These are phyloP conservation scores for Fusarium gaditjirri DNA, from an alignment of 2,329 filamentous ascomycete genomes.

Conservation along the genomic window DNA sequence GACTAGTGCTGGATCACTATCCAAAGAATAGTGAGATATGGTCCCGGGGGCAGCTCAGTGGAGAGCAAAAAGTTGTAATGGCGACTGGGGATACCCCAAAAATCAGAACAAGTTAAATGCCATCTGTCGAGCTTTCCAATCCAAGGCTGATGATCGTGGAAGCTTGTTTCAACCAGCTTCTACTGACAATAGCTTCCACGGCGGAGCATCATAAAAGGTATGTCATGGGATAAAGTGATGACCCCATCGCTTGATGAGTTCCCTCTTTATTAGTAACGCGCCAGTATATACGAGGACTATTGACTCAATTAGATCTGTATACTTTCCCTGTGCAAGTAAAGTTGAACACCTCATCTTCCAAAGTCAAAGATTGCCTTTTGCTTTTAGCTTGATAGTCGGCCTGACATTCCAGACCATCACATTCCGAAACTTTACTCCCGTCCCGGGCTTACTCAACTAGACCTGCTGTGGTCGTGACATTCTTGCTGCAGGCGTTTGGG, in stretches of 20 bases:
- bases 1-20: slow-evolving; percentile 38
- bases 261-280: background rate
- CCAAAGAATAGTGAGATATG: background rate
- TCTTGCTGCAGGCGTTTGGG: background rate
- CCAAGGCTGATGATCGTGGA: background rate
- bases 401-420: slow-evolving; percentile 15
- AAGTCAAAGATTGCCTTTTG: background rate
- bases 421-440: background rate
- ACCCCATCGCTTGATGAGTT: background rate
- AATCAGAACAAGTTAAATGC: background rate
- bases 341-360: background rate
- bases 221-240: background rate
- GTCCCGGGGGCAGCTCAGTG: background rate
- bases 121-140: background rate
- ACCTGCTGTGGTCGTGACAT: background rate
- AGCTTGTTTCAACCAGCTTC: background rate
- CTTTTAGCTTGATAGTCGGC: background rate
- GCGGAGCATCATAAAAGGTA: background rate
- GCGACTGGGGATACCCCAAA: background rate
- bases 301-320: background rate
- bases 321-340: background rate
- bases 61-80: background rate
- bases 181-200: background rate
- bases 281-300: background rate
- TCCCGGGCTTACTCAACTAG: background rate